Percentiles rank a stretch among this genome's conserved stretches.
These are phyloP conservation scores for Candida sp. DNA, from an alignment of 1,139 yeast species.

Conservation along the genomic window DNA sequence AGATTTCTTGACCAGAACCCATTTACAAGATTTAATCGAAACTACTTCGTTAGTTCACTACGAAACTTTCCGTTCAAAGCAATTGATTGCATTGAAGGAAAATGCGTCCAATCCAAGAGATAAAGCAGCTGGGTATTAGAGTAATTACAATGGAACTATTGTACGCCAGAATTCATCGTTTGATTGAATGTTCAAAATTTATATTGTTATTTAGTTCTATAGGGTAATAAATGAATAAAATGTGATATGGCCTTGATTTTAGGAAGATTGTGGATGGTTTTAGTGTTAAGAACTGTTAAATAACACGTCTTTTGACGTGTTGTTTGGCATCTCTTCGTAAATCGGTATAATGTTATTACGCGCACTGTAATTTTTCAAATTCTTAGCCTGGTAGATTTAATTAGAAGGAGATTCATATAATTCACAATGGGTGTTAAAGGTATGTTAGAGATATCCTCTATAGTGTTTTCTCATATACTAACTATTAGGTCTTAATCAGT, in stretches of 20 bases:
- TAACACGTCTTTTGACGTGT: too few relatives aligned
- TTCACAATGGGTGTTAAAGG: constrained; percentile 76
- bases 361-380: neutral
- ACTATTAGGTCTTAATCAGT: constrained; percentile 61
- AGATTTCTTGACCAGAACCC: constrained; percentile 93
- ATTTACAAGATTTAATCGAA: constrained; percentile 93
- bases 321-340: neutral
- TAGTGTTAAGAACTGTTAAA: too few relatives aligned
- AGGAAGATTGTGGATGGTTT: too few relatives aligned
- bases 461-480: constrained; percentile 10
- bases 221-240: neutral
- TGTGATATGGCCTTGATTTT: too few relatives aligned
- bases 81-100: constrained; percentile 90
- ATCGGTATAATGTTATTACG: neutral
- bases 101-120: constrained; percentile 52
- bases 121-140: neutral
- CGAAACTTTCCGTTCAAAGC: constrained; percentile 91
- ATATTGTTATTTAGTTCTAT: neutral
- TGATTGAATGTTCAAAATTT: neutral
- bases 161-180: too few relatives aligned
- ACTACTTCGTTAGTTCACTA: constrained; percentile 87
- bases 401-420: neutral
- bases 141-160: too few relatives aligned
- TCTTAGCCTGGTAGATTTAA: neutral
- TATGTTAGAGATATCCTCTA: constrained; percentile 14